Conservation (phyloP, 495 filamentous ascomycete species). For the Pyrenopolyporus hunteri region DNA sequence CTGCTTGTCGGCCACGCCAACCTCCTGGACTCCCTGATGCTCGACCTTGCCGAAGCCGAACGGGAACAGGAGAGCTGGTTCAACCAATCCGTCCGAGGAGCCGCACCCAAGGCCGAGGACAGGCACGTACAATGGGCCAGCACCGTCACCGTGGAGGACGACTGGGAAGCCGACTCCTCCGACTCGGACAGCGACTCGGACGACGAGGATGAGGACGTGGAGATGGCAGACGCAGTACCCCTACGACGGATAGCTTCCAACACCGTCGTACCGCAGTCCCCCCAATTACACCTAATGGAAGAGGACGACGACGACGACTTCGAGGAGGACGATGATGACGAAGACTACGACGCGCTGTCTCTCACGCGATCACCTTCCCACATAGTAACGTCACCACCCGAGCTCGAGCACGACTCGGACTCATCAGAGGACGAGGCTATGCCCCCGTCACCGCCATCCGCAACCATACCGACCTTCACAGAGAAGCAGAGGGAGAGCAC, state of each 20-base stretch:
- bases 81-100: conserved; percentile 88
- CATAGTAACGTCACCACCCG: conserved; percentile 67
- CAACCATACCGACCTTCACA: conserved; percentile 69
- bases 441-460: conserved; percentile 82
- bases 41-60: conserved; percentile 93
- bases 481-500: conserved; percentile 67
- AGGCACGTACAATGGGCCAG: conserved; percentile 90
- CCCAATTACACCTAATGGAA: conserved; percentile 43
- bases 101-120: conserved; percentile 61
- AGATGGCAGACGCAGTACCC: conserved; percentile 59
- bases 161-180: conserved; percentile 71
- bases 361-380: conserved; percentile 77
- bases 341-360: conserved; percentile 71
- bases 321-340: conserved; percentile 75
- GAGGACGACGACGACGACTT: conserved; percentile 58
- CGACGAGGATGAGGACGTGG: conserved; percentile 48
- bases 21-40: conserved; percentile 93
- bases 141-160: conserved; percentile 72
- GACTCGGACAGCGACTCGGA: conserved; percentile 60
- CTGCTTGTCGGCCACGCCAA: conserved; percentile 96
- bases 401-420: conserved; percentile 73
- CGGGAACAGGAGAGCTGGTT: conserved; percentile 97
- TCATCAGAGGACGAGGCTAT: conserved; percentile 72
- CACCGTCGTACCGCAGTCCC: conserved; percentile 38
- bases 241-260: conserved; percentile 54